Base-by-base conservation (phyloP, 176 grass and related monocot species). In the Carex scoparia region DNA sequence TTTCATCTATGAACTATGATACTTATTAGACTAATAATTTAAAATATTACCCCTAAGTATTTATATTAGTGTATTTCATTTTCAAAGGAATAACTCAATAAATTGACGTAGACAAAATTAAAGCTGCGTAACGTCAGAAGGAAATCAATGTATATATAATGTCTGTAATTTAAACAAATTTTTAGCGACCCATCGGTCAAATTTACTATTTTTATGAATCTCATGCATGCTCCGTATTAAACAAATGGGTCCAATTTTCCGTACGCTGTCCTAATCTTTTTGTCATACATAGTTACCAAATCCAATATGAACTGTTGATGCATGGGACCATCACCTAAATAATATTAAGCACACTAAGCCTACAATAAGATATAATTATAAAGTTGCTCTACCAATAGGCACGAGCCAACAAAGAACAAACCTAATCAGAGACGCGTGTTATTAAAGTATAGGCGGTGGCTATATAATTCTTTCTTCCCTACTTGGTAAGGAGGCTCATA, bases 401-500 rank as follows among this genome's bases (percentile, higher is more conserved):
- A 76, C 46, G 48, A 49, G 10, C 23, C 71, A 30, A 76, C 48
- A 48, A 55, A 27, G 4, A 30, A 76, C 48, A 48, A 55, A 27
- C 10, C 10, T 54, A 30, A 71, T 71, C 5, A 51, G 71, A 49
- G 44, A 30, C 10, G 7, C 46, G 42, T 75, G 71, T 75, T 30
- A 75, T 73, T 73, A 73, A 73, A 73, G 38, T 73, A 54, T 14
- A 31, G 71, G 10, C 71, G 23, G 71, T 54, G 46, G 70, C 70
- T 23, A 19, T 74, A 49, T 74, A 10, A 33, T 51, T 74, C 10
- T 49, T 74, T 72, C 4, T 74, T 49, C 42, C 70, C 70, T 74
- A 27, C 18, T 74, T 74, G 70, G 70, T 74, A 74, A 74, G 69
- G 70, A 18, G 69, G 15, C 42, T 48, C 69, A n/a, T 73, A 73